Evolutionary conservation across 2,329 filamentous ascomycete genomes (phyloP).

Genomic region (Beauveria rudraprayagi): DNA sequence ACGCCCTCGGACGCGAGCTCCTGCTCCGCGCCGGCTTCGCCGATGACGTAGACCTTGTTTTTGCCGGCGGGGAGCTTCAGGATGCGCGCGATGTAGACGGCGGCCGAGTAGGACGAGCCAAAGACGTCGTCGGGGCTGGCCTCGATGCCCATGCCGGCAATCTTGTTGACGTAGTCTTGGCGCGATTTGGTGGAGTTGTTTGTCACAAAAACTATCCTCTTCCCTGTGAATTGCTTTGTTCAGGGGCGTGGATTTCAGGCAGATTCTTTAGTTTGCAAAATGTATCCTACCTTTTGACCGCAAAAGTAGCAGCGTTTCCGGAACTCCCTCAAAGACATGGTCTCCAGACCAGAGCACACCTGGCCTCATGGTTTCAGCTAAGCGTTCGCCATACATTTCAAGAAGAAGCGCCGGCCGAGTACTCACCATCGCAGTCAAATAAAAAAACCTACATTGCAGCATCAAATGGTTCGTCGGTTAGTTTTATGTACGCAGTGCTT

Average conservation of each 20-base stretch:
- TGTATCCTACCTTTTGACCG: slow-evolving; percentile 60
- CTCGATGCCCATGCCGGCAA: slow-evolving; percentile 72
- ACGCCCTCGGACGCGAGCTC: slow-evolving; percentile 77
- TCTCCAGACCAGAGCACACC: slow-evolving; percentile 96
- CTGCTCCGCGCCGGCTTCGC: slow-evolving; percentile 83
- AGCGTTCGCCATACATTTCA: not conserved
- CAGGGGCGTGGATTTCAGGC: not conserved
- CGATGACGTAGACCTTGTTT: slow-evolving; percentile 91
- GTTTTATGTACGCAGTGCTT: not conserved
- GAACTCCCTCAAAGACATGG: slow-evolving; percentile 74
- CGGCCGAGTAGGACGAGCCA: slow-evolving; percentile 87
- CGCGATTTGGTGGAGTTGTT: slow-evolving; percentile 99
- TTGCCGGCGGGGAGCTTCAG: slow-evolving; percentile 68
- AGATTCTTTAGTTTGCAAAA: too few species aligned
- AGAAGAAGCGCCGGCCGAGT: not conserved
- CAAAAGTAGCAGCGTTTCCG: slow-evolving; percentile 77
- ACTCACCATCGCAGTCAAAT: slow-evolving; percentile 90
- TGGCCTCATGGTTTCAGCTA: slow-evolving; percentile 28
- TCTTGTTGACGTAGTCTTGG: slow-evolving; percentile 85
- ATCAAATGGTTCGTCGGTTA: not conserved
- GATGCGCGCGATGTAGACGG: slow-evolving; percentile 93
- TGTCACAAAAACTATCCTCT: slow-evolving; percentile 90
- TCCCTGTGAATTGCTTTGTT: slow-evolving; percentile 47
- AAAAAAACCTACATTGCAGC: slow-evolving; percentile 66
- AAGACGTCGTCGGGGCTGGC: slow-evolving; percentile 85